Evolutionary conservation across 2,329 filamentous ascomycete species (phyloP), one percentile per base, ranked within the genome.

Genomic region (Neopestalotiopsis sp.): DNA sequence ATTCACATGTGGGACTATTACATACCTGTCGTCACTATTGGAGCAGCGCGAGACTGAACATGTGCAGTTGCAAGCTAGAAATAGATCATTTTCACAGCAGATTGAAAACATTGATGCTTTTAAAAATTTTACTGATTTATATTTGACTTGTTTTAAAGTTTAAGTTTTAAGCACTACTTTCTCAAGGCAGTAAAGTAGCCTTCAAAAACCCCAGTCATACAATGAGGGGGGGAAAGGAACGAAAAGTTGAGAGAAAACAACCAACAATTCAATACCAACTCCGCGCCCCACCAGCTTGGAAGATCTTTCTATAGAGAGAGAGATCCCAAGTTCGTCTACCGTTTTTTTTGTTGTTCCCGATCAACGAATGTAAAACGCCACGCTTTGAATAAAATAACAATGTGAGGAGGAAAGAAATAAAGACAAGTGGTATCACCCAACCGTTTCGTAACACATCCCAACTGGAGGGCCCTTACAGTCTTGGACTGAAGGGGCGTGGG

Each of bases 121-220:
- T 63, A 42, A 65, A 24, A 40, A 57, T 68, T 68, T 68, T 64
- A 68, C 60, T 68, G 62, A 30, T 49, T 64, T 68, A 58, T 34
- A 64, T 64, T 52, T 52, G 17, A 52, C 45, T 52, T 24, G 20
- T 52, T 52, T 52, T 52, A 52, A 24, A 52, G 45, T 52, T 52
- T 64, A n/a, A 52, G 20, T 62, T 40, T 67, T 67, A 63, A 63
- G 45, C 20, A 64, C 63, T 68, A 64, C 42, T 60, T 28, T 68
- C 49, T 68, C 62, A 52, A 28, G 45, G 45, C 45, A 52, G 10
- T 20, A 52, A 52, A 45, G 30, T 52, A 28, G 49, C 32, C 52
- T 12, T 30, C 17, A 62, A 62, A n/a, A 30, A 28, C 42, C 66
- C 58, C 66, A 38, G 40, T 58, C 66, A 42, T 52, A 61, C 24